Evolutionary conservation across 495 filamentous ascomycete genomes (phyloP).

Genomic region (Pyrenula massariospora): DNA sequence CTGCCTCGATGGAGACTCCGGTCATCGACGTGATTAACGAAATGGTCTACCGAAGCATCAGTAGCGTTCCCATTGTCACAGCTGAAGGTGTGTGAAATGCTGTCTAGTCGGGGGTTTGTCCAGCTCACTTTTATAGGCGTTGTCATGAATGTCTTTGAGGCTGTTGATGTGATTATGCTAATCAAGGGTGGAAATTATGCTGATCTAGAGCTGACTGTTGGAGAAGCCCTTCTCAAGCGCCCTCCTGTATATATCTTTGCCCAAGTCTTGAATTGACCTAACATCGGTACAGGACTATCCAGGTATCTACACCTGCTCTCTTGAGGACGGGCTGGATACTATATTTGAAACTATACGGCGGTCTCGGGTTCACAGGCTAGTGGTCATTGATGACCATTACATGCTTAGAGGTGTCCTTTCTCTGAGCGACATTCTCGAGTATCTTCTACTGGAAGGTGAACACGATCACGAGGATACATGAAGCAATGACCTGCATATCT

Average conservation of each 20-base stretch:
- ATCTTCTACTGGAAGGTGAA: slow-evolving; percentile 82
- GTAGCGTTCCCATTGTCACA: slow-evolving; percentile 88
- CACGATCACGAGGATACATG: slow-evolving; percentile 38
- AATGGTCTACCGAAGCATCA: slow-evolving; percentile 86
- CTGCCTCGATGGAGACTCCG: slow-evolving; percentile 80
- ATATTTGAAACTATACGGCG: slow-evolving; percentile 96
- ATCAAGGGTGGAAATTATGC: slow-evolving; percentile 92
- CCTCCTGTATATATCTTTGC: slow-evolving; percentile 45
- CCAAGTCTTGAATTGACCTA: background rate
- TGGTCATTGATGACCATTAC: slow-evolving; percentile 83
- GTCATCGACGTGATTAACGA: slow-evolving; percentile 95
- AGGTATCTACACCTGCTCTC: slow-evolving; percentile 90
- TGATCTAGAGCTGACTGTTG: slow-evolving; percentile 74
- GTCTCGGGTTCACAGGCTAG: slow-evolving; percentile 82
- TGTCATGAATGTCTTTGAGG: slow-evolving; percentile 93
- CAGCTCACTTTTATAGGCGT: slow-evolving; percentile 31
- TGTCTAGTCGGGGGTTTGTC: background rate
- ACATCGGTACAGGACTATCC: slow-evolving; percentile 55
- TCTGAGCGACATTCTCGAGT: slow-evolving; percentile 91
- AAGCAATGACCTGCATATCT: slow-evolving; percentile 1
- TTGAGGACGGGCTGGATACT: slow-evolving; percentile 83
- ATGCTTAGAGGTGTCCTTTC: slow-evolving; percentile 82
- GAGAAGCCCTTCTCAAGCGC: slow-evolving; percentile 79
- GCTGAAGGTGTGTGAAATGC: slow-evolving; percentile 41
- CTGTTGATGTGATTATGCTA: slow-evolving; percentile 90